Percentiles rank a stretch among this genome's conserved stretches.
Evolutionary conservation across 495 filamentous ascomycete genomes (phyloP).

Genomic region (Aspergillus bertholletiae): DNA sequence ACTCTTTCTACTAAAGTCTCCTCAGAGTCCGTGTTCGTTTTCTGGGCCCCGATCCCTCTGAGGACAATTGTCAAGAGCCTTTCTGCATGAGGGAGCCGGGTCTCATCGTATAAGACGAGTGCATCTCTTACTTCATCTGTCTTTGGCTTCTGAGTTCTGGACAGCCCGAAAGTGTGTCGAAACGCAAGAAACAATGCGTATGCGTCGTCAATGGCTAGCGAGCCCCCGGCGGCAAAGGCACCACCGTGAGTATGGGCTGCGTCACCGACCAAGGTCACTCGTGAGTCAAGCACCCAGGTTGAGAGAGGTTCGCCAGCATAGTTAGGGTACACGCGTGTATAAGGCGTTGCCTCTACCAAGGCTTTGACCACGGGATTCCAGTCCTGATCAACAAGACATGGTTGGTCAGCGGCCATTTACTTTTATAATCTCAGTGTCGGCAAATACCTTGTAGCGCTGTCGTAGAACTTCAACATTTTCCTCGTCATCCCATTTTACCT

Average conservation of each 20-base stretch:
- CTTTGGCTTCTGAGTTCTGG: neutral
- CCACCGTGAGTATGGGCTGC: conserved; percentile 51
- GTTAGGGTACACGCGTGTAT: conserved; percentile 43
- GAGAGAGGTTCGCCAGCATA: conserved; percentile 33
- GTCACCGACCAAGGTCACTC: conserved; percentile 43
- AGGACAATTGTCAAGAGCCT: neutral
- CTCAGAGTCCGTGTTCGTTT: neutral
- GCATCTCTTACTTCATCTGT: neutral
- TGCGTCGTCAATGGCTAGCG: conserved; percentile 49
- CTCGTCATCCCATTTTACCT: conserved; percentile 36
- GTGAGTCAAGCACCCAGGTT: conserved; percentile 39
- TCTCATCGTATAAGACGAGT: neutral
- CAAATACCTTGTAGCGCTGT: conserved; percentile 28
- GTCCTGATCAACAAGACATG: conserved; percentile 16
- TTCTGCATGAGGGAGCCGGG: neutral
- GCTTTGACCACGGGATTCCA: conserved; percentile 43
- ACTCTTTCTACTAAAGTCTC: neutral
- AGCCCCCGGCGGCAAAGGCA: conserved; percentile 47
- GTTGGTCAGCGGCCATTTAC: neutral
- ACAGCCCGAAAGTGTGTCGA: conserved; percentile 12
- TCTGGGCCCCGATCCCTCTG: neutral
- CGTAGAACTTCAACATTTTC: conserved; percentile 35
- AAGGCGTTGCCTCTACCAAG: conserved; percentile 38
- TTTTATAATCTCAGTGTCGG: neutral
- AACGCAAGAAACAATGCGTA: conserved; percentile 28